Conservation (phyloP, 345 rosid genomes). For the Mallotus nudiflorus region DNA sequence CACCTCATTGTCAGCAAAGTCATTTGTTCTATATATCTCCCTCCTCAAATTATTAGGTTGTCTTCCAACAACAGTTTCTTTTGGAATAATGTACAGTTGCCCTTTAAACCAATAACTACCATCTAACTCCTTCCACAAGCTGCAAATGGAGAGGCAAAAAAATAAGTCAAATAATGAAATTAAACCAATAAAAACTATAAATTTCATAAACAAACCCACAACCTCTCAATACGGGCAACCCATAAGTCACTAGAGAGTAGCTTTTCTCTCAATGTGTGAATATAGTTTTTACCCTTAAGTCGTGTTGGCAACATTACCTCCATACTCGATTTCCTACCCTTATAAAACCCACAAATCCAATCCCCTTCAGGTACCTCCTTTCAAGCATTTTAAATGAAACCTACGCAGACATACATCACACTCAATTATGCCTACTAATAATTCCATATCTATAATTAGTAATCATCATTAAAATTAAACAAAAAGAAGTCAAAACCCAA, state of each 20-base stretch:
- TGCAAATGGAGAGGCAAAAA: slow-evolving; percentile 37
- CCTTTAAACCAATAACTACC: slow-evolving; percentile 73
- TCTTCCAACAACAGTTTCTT: slow-evolving; percentile 83
- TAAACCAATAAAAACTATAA: not conserved
- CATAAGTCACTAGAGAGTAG: slow-evolving; percentile 82
- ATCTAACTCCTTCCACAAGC: slow-evolving; percentile 74
- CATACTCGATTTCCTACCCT: slow-evolving; percentile 53
- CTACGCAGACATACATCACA: slow-evolving; percentile 91
- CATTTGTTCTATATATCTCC: slow-evolving; percentile 79
- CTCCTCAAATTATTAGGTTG: slow-evolving; percentile 77
- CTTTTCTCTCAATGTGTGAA: slow-evolving; percentile 80
- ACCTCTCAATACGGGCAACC: slow-evolving; percentile 85
- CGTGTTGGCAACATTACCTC: slow-evolving; percentile 49
- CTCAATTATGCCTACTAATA: too few relatives aligned
- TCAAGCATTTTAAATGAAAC: slow-evolving; percentile 88
- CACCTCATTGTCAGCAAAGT: slow-evolving; percentile 83
- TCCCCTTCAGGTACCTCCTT: slow-evolving; percentile 81
- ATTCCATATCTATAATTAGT: too few relatives aligned
- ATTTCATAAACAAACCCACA: not conserved
- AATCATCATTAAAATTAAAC: not conserved
- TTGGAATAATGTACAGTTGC: slow-evolving; percentile 84
- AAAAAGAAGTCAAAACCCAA: not conserved
- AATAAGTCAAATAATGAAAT: not conserved
- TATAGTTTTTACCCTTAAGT: slow-evolving; percentile 58
- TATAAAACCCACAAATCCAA: slow-evolving; percentile 81